Conservation (phyloP, 1,139 yeast species). For the Debaryomycetaceae sp. region DNA sequence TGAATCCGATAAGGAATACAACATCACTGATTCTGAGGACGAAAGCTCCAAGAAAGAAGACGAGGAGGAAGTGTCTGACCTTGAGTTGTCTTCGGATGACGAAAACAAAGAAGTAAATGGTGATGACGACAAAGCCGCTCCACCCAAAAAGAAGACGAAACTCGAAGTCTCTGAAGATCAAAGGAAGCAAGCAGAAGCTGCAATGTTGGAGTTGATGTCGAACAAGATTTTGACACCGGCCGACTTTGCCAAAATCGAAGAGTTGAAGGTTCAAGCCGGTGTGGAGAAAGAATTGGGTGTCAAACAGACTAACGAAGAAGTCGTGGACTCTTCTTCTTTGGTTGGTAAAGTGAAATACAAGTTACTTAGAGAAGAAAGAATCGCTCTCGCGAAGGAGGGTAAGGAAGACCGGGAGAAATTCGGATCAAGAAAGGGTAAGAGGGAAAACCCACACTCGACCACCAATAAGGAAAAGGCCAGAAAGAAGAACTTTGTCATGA, state of each 20-base stretch:
- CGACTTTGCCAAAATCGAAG: conserved; percentile 92
- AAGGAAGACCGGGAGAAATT: conserved; percentile 89
- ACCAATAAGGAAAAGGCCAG: conserved; percentile 95
- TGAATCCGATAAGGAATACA: conserved; percentile 58
- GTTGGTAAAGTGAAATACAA: conserved; percentile 86
- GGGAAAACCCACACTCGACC: conserved; percentile 79
- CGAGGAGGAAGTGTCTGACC: conserved; percentile 34
- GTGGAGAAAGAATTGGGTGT: conserved; percentile 69
- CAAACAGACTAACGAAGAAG: conserved; percentile 67
- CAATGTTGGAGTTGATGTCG: conserved; percentile 64
- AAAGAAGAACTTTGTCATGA: conserved; percentile 98
- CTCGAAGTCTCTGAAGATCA: conserved; percentile 1
- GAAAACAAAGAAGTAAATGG: conserved; percentile 29
- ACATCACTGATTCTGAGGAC: conserved; percentile 48
- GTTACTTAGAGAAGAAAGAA: conserved; percentile 83
- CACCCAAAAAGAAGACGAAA: conserved; percentile 20
- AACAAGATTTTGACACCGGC: conserved; percentile 90
- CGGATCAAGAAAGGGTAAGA: conserved; percentile 83
- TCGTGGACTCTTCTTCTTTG: conserved; percentile 73
- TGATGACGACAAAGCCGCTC: conserved; percentile 31
- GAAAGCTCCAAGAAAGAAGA: conserved; percentile 34
- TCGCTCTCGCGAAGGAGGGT: conserved; percentile 85
- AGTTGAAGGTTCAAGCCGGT: conserved; percentile 80
- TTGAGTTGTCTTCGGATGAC: conserved; percentile 40
- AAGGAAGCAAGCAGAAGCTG: conserved; percentile 28